Conservation (phyloP, 2,329 filamentous ascomycete species). For the Curvularia sp. region DNA sequence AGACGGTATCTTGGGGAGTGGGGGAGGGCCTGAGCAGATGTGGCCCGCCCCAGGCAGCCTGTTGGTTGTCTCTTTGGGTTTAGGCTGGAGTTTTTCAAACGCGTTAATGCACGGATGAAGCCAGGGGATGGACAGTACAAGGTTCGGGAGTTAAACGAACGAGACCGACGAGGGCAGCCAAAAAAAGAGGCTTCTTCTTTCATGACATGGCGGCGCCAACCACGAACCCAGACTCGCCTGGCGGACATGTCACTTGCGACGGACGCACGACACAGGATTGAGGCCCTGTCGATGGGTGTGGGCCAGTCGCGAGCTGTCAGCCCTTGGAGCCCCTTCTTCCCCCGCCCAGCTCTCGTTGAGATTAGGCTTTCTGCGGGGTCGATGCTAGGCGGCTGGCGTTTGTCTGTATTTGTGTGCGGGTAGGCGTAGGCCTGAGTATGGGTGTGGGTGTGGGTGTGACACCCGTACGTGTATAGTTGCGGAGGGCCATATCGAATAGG, state of each 20-base stretch:
- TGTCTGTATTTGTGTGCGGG: background rate
- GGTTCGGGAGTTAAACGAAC: background rate
- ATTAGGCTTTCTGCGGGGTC: background rate
- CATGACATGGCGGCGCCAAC: constrained; percentile 8
- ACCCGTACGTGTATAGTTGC: background rate
- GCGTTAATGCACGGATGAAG: constrained; percentile 16
- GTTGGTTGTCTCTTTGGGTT: constrained; percentile 5
- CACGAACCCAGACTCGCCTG: constrained; percentile 1
- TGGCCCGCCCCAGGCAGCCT: background rate
- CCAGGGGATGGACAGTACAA: background rate
- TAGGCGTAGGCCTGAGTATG: background rate
- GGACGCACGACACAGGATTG: background rate
- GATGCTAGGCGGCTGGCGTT: background rate
- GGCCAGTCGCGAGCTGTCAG: background rate
- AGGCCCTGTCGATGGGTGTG: background rate
- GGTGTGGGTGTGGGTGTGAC: background rate
- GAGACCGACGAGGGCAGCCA: background rate
- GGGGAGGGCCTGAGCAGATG: background rate
- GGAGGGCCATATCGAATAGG: background rate
- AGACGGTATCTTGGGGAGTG: constrained; percentile 10
- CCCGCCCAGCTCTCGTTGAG: background rate
- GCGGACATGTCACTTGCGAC: background rate
- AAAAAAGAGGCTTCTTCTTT: constrained; percentile 1
- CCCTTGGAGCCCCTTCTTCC: background rate
- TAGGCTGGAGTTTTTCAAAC: constrained; percentile 11